Conservation (phyloP, 2,329 filamentous ascomycete species). For the Arthrobotrys iridis region DNA sequence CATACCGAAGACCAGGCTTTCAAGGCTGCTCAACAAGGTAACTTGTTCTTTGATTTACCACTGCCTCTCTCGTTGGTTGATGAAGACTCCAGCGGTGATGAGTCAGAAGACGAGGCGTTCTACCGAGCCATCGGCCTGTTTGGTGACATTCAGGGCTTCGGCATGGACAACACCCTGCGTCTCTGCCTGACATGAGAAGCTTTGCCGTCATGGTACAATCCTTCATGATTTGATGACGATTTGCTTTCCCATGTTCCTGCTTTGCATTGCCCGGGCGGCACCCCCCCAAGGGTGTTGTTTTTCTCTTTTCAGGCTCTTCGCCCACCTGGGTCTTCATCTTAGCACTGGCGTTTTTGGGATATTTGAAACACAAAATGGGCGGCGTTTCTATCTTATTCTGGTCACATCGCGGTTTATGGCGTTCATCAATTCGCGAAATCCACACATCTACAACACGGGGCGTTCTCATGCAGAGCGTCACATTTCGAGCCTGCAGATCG, state of each 20-base stretch:
- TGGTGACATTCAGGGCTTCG: constrained; percentile 52
- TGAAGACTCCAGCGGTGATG: constrained; percentile 54
- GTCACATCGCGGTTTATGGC: constrained; percentile 49
- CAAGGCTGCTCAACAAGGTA: constrained; percentile 54
- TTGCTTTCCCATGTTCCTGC: constrained; percentile 32
- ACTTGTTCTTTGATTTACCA: constrained; percentile 56
- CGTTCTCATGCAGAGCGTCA: constrained; percentile 20
- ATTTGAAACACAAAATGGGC: constrained; percentile 54
- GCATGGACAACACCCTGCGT: constrained; percentile 47
- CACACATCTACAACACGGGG: constrained; percentile 22
- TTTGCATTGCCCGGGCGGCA: constrained; percentile 13
- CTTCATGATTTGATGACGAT: constrained; percentile 53
- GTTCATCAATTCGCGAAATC: constrained; percentile 37
- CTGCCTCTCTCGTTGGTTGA: constrained; percentile 54
- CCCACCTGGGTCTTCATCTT: constrained; percentile 48
- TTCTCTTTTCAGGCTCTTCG: constrained; percentile 26
- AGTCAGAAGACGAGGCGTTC: constrained; percentile 54
- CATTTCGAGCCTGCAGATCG: constrained; percentile 9
- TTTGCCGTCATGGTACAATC: constrained; percentile 12
- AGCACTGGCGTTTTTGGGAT: constrained; percentile 53
- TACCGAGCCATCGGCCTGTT: constrained; percentile 55
- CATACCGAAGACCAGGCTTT: constrained; percentile 55
- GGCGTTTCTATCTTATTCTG: constrained; percentile 50
- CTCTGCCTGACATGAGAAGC: constrained; percentile 44
- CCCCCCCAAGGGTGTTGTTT: constrained; percentile 19